Percentiles rank a stretch among this genome's conserved stretches.
Conservation (phyloP, 768 basidiomycete genomes). For the Dacryopinax spathularia region DNA sequence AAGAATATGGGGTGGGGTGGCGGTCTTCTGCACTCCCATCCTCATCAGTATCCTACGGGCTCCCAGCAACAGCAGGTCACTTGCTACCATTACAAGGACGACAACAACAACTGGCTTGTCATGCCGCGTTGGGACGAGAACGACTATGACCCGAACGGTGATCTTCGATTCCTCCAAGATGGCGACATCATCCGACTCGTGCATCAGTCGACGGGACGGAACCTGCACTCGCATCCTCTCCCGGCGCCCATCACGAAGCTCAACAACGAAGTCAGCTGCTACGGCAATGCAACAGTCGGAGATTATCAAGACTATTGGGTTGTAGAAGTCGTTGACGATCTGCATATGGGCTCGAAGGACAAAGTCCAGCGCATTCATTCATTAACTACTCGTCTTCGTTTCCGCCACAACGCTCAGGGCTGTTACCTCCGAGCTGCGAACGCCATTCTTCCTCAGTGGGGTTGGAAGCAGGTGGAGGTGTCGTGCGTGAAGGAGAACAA, state of each 20-base stretch:
- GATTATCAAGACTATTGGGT: constrained; percentile 84
- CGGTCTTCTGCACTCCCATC: constrained; percentile 89
- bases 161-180: constrained; percentile 54
- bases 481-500: constrained; percentile 83
- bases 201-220: constrained; percentile 71
- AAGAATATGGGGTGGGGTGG: constrained; percentile 99
- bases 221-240: constrained; percentile 82
- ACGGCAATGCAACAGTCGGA: constrained; percentile 80
- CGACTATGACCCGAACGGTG: constrained; percentile 46
- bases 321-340: constrained; percentile 87
- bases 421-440: constrained; percentile 89
- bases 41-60: constrained; percentile 86
- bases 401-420: constrained; percentile 59
- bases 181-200: constrained; percentile 68
- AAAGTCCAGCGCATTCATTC: constrained; percentile 64
- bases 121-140: constrained; percentile 70
- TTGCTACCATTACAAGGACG: constrained; percentile 98
- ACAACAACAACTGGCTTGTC: constrained; percentile 85
- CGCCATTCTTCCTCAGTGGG: constrained; percentile 87
- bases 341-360: constrained; percentile 41
- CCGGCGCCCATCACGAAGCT: constrained; percentile 79
- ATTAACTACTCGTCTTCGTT: constrained; percentile 76
- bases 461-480: constrained; percentile 97
- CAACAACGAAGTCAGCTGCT: constrained; percentile 84
- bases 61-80: constrained; percentile 93